phyloP scores from a whole-genome alignment of 139 green algal genomes.

The Picochlorum sp. region DNA sequence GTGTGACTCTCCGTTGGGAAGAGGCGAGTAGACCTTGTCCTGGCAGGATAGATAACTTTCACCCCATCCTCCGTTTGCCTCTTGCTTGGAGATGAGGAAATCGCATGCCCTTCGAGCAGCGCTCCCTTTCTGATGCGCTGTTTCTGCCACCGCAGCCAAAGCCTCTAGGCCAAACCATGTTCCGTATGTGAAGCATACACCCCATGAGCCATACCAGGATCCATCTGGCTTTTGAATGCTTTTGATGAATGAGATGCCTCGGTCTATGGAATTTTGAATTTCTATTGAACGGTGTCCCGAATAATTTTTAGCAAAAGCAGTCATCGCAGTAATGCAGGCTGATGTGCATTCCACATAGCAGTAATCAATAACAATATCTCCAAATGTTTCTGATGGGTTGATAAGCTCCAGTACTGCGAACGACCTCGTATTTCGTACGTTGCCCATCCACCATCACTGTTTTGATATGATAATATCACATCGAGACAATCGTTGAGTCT shows the following conservation, averaged over 20 bases:
- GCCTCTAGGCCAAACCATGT: conserved; percentile 89
- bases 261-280: conserved; percentile 17
- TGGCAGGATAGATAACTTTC: conserved; percentile 97
- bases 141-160: conserved; percentile 62
- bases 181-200: conserved; percentile 98
- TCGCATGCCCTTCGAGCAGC: conserved; percentile 42
- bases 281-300: conserved; percentile 34
- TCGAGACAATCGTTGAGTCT: conserved; percentile 78
- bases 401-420: conserved; percentile 65
- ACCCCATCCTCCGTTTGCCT: conserved; percentile 86
- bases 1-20: conserved; percentile 68
- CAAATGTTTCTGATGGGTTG: conserved; percentile 98
- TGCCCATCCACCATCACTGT: conserved; percentile 86
- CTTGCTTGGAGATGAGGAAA: conserved; percentile 88
- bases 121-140: conserved; percentile 19
- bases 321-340: conserved; percentile 86
- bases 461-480: conserved; percentile 76
- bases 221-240: conserved; percentile 78
- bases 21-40: conserved; percentile 90
- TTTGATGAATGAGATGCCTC: conserved; percentile 28
- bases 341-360: conserved; percentile 93
- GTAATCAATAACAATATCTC: conserved; percentile 99
- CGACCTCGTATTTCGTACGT: conserved; percentile 97
- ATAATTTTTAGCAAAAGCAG: conserved; percentile 47
- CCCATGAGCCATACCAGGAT: conserved; percentile 96